phyloP scores from a whole-genome alignment of 495 filamentous ascomycete species.

The Pyronema omphalodes region DNA sequence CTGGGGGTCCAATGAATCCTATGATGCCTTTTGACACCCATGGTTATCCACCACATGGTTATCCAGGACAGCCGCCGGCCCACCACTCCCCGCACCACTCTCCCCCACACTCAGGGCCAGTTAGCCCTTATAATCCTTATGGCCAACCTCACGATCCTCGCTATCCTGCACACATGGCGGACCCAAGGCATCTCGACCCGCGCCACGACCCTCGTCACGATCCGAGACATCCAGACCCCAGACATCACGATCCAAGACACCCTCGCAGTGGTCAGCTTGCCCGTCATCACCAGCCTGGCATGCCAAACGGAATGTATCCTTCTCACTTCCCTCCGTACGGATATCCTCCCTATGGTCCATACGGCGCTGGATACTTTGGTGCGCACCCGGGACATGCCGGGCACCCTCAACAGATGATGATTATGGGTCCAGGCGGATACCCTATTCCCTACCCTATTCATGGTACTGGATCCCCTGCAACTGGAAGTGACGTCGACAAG shows the following conservation, averaged over 20 bases:
- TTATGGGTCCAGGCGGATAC: conserved; percentile 22
- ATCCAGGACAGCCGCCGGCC: conserved; percentile 2
- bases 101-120: background rate
- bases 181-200: conserved; percentile 1
- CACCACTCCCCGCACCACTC: background rate
- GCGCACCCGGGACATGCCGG: conserved; percentile 5
- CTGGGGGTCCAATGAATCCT: conserved; percentile 6
- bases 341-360: conserved; percentile 4
- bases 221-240: conserved; percentile 2
- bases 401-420: conserved; percentile 21
- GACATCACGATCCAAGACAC: conserved; percentile 7
- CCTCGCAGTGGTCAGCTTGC: background rate
- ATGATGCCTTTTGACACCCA: conserved; percentile 18
- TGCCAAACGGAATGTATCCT: conserved; percentile 5
- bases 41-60: conserved; percentile 1
- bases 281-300: background rate
- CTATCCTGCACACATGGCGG: conserved; percentile 4
- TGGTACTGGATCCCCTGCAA: conserved; percentile 11
- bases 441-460: conserved; percentile 14
- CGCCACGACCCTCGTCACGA: conserved; percentile 5
- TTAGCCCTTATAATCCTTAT: conserved; percentile 8
- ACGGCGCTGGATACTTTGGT: conserved; percentile 1
- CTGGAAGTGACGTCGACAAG: conserved; percentile 7
- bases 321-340: conserved; percentile 2
- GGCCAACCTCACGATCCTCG: conserved; percentile 14